Conservation (phyloP, 2,329 filamentous ascomycete genomes). For the Penicillium brasilianum region DNA sequence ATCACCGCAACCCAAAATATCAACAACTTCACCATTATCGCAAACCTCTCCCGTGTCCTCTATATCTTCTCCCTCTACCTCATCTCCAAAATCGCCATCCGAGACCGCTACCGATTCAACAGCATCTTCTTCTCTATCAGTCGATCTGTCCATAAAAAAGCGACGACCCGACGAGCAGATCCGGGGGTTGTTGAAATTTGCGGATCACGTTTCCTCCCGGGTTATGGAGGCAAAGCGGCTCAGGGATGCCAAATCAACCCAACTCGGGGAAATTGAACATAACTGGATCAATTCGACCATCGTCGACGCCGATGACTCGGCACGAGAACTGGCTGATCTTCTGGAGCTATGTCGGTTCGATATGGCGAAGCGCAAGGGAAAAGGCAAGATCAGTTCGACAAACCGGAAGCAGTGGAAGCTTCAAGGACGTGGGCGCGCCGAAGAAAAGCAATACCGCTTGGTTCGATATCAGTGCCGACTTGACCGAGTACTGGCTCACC, state of each 20-base stretch:
- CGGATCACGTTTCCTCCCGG: conserved; percentile 9
- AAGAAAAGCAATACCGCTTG: conserved; percentile 24
- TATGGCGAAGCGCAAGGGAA: conserved; percentile 23
- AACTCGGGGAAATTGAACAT: conserved; percentile 29
- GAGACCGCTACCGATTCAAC: conserved; percentile 3
- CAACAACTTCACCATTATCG: neutral
- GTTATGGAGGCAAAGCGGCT: conserved; percentile 15
- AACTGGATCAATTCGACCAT: conserved; percentile 36
- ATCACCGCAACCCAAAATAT: neutral
- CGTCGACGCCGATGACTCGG: conserved; percentile 41
- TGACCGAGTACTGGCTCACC: conserved; percentile 24
- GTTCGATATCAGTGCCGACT: conserved; percentile 27
- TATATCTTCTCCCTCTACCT: neutral
- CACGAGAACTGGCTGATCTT: conserved; percentile 35
- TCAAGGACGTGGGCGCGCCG: conserved; percentile 22
- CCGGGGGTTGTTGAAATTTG: conserved; percentile 10
- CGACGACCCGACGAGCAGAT: conserved; percentile 21
- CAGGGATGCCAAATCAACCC: conserved; percentile 10
- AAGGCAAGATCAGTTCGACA: conserved; percentile 18
- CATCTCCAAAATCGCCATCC: neutral
- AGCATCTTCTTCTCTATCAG: neutral
- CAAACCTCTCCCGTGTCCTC: conserved; percentile 6
- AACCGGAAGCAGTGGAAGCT: conserved; percentile 29
- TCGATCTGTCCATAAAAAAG: conserved; percentile 12
- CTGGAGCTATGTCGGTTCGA: conserved; percentile 30